Conservation (phyloP, 768 basidiomycete species). For the Kockovaella imperatae region DNA sequence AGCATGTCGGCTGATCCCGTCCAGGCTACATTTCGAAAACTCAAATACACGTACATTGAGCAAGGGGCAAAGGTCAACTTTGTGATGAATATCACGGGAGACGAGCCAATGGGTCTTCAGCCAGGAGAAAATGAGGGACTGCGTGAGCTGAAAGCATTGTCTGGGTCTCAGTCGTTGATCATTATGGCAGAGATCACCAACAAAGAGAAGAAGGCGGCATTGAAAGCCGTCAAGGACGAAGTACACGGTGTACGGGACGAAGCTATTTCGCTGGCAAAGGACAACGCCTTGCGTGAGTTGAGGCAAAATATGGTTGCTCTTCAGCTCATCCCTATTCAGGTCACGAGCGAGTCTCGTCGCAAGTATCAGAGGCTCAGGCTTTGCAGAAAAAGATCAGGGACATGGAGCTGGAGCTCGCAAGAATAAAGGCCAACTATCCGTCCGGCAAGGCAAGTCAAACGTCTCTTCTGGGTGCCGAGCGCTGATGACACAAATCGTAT, state of each 20-base stretch:
- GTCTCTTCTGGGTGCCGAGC: background rate
- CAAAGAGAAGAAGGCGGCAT: constrained; percentile 60
- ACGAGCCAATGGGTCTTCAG: constrained; percentile 72
- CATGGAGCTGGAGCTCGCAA: constrained; percentile 66
- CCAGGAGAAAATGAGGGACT: constrained; percentile 67
- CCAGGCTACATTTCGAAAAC: constrained; percentile 43
- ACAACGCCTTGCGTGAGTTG: constrained; percentile 33
- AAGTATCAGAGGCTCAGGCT: constrained; percentile 26
- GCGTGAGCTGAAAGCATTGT: constrained; percentile 20
- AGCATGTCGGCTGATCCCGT: background rate
- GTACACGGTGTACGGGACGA: constrained; percentile 56
- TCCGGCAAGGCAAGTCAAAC: constrained; percentile 48
- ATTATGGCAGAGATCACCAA: constrained; percentile 52
- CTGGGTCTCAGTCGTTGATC: background rate
- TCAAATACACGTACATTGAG: constrained; percentile 83
- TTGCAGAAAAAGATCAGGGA: constrained; percentile 59
- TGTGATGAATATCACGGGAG: constrained; percentile 73
- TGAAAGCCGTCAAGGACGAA: constrained; percentile 59
- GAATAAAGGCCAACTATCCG: constrained; percentile 67
- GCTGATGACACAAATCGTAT: constrained; percentile 26
- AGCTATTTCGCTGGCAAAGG: constrained; percentile 58
- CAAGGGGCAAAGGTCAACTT: constrained; percentile 87
- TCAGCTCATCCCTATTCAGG: constrained; percentile 12
- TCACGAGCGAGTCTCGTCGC: constrained; percentile 15
- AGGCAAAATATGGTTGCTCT: background rate